Percentiles rank a stretch among this genome's conserved stretches.
Conservation (phyloP, 2,329 filamentous ascomycete species). For the Orbilia ellipsospora region DNA sequence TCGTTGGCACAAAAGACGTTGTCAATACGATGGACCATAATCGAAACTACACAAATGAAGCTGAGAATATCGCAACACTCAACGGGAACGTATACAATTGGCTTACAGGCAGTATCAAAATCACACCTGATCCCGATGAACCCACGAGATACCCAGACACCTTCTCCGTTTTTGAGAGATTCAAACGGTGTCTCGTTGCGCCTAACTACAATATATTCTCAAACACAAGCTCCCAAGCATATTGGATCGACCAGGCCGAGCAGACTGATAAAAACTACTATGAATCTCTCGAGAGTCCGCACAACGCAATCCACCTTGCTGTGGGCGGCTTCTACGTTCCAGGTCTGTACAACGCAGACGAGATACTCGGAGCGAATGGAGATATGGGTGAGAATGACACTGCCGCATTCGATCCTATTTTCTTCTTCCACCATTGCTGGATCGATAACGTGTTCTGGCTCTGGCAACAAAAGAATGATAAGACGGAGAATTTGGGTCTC, state of each 20-base stretch:
- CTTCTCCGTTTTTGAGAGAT: conserved; percentile 38
- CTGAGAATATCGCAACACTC: not conserved
- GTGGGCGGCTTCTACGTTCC: conserved; percentile 58
- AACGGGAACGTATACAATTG: conserved; percentile 22
- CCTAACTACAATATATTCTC: conserved; percentile 62
- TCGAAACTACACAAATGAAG: not conserved
- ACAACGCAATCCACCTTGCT: conserved; percentile 59
- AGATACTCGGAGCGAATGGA: conserved; percentile 59
- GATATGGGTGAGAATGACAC: conserved; percentile 62
- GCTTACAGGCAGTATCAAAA: conserved; percentile 29
- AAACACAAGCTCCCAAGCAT: conserved; percentile 58
- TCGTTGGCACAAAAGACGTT: conserved; percentile 54
- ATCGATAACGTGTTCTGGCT: conserved; percentile 60
- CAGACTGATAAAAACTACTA: conserved; percentile 12
- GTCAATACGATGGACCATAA: conserved; percentile 48
- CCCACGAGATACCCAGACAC: conserved; percentile 30
- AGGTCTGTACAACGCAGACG: conserved; percentile 29
- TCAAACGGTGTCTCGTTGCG: conserved; percentile 58
- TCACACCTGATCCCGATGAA: conserved; percentile 19
- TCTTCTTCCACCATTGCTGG: conserved; percentile 61
- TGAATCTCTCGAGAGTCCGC: conserved; percentile 58
- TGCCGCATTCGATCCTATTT: conserved; percentile 61
- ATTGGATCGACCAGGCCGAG: conserved; percentile 56
- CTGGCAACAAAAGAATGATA: conserved; percentile 59
- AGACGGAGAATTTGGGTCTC: not conserved